Evolutionary conservation across 1,284 basidiomycete genomes (phyloP).

Genomic region (Cryptococcus deneoformans): DNA sequence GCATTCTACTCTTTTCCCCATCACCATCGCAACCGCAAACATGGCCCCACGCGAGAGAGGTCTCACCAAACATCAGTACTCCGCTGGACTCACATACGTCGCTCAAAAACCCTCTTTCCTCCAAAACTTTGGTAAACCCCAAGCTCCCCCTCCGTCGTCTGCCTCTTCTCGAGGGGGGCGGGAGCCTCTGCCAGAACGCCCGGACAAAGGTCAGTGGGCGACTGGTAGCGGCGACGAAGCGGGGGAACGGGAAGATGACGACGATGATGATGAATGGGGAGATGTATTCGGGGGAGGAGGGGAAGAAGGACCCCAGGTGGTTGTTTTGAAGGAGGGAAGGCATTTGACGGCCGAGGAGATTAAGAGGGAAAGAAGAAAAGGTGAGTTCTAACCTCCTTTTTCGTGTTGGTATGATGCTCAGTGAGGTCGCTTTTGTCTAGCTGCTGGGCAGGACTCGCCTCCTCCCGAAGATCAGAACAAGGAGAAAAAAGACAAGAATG

Average conservation of each 20-base stretch:
- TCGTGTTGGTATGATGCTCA: background rate
- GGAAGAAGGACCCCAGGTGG: constrained; percentile 80
- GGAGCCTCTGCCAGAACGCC: constrained; percentile 34
- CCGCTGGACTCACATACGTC: constrained; percentile 36
- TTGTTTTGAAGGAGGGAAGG: constrained; percentile 78
- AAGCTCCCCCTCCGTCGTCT: background rate
- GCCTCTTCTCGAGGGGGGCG: background rate
- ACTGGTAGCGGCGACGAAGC: constrained; percentile 33
- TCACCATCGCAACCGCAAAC: constrained; percentile 1
- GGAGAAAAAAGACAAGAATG: background rate
- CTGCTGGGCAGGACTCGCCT: background rate
- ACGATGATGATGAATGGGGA: constrained; percentile 59
- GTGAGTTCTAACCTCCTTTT: constrained; percentile 52
- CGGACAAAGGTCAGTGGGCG: constrained; percentile 40
- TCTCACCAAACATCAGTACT: constrained; percentile 22
- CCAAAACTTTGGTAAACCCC: constrained; percentile 36
- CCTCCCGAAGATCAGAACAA: background rate
- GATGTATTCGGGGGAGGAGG: constrained; percentile 69
- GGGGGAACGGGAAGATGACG: constrained; percentile 43
- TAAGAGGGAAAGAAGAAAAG: constrained; percentile 72
- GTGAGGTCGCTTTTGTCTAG: background rate
- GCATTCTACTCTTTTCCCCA: background rate
- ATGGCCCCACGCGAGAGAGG: constrained; percentile 14
- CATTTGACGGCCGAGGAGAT: constrained; percentile 72
- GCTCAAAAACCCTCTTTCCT: constrained; percentile 40